Conservation (phyloP, 2,329 filamentous ascomycete species). For the Aspergillus sp. region DNA sequence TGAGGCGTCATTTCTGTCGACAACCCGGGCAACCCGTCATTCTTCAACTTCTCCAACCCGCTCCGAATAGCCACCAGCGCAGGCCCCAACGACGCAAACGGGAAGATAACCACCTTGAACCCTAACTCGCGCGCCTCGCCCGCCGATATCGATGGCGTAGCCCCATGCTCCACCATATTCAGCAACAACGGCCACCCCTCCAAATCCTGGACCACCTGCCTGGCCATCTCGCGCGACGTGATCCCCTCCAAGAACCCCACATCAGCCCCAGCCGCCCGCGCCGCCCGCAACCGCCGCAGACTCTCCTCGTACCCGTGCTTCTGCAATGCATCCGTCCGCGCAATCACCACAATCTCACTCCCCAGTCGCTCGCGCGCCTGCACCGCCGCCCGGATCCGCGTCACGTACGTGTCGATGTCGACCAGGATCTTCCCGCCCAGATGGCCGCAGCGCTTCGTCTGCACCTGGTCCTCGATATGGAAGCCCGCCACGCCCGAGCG, state of each 20-base stretch:
- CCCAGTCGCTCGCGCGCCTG: slow-evolving; percentile 25
- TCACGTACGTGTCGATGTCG: slow-evolving; percentile 24
- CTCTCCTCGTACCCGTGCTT: slow-evolving; percentile 34
- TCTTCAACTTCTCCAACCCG: slow-evolving; percentile 30
- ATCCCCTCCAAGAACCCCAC: slow-evolving; percentile 37
- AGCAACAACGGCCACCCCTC: slow-evolving; percentile 33
- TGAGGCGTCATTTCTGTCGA: slow-evolving; percentile 27
- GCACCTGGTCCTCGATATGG: slow-evolving; percentile 52
- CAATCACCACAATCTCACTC: slow-evolving; percentile 39
- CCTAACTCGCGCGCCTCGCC: slow-evolving; percentile 33
- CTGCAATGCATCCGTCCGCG: slow-evolving; percentile 35
- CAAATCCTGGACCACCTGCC: slow-evolving; percentile 27
- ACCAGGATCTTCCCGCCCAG: slow-evolving; percentile 35
- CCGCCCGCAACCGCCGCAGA: slow-evolving; percentile 30
- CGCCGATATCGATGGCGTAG: slow-evolving; percentile 32
- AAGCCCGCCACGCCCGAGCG: slow-evolving; percentile 48
- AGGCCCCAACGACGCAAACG: slow-evolving; percentile 32
- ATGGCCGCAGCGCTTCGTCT: slow-evolving; percentile 36
- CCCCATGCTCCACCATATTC: slow-evolving; percentile 40
- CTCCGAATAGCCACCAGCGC: slow-evolving; percentile 30
- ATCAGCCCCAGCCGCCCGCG: slow-evolving; percentile 34
- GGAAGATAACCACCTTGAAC: slow-evolving; percentile 38
- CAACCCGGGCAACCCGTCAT: slow-evolving; percentile 26
- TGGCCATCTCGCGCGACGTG: slow-evolving; percentile 30
- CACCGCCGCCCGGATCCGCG: slow-evolving; percentile 32